Evolutionary conservation across 1,284 basidiomycete species (phyloP), one percentile per base, ranked within the genome.

Genomic region (Ceratorhiza oryzae-sativae): DNA sequence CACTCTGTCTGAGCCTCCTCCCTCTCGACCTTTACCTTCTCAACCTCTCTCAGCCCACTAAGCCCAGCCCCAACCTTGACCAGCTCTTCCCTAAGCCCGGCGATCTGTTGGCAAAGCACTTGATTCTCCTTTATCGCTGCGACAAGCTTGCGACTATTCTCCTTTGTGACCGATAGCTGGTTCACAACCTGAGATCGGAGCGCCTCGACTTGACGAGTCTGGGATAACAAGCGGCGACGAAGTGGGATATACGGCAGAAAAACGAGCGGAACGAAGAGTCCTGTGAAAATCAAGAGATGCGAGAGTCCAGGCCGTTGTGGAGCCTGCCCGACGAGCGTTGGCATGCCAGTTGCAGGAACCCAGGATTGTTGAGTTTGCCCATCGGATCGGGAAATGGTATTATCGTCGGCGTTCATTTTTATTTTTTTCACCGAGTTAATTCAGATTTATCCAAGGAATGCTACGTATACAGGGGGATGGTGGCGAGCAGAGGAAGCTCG

Each of bases 171-270:
- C 23, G 65, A 56, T 25, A 70, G 41, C 36, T 70, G 65, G 41
- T 34, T 70, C 2, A 39, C 51, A 39, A 70, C 53, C 18, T 70
- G 65, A 13, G 51, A 30, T 58, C 48, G 36, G 27, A 70, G 65
- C 5, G 30, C 53, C 13, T 70, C 65, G 13, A 70, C n/a, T 58
- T 70, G 65, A n/a, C 65, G 65, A 34, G 65, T 58, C 48, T 70
- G 65, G 53, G 56, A 23, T 39, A 34, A 23, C 30, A 70, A 23
- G 32, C 58, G 53, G 5, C 65, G 65, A 15, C 65, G 36, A 1
- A 70, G 23, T 45, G 65, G 65, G 12, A 70, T 41, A 30, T 70
- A 70, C 36, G 65, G 65, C 30, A 70, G 41, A n/a, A 70, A 70
- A 9, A 70, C 65, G 23, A 70, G 39, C 13, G 65, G 65, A 3